These are phyloP conservation scores for Pseudomonodictys pantanalensis DNA, from an alignment of 495 filamentous ascomycete genomes.

Conservation along the genomic window DNA sequence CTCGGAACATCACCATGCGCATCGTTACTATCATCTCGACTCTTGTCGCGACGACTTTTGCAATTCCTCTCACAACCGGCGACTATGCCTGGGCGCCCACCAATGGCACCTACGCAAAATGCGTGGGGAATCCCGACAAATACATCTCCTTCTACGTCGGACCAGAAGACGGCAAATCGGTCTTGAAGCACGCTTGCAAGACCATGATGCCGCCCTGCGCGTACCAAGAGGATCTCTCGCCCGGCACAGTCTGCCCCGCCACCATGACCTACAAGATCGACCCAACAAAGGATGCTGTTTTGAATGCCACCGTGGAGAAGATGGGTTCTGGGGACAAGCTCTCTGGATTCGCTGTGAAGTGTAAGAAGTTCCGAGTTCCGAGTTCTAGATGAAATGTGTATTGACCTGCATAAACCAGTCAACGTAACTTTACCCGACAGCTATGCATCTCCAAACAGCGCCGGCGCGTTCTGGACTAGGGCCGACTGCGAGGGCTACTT, in stretches of 20 bases:
- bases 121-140: not conserved
- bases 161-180: not conserved
- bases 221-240: not conserved
- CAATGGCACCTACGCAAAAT: no score
- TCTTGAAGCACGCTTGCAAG: constrained; percentile 2
- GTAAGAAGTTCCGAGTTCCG: not conserved
- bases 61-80: no score
- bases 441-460: not conserved
- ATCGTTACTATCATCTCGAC: no score
- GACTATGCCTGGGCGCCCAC: no score
- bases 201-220: constrained; percentile 15
- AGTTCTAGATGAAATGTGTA: not conserved
- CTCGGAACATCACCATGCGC: no score
- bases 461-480: not conserved
- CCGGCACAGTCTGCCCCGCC: not conserved
- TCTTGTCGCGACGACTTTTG: no score
- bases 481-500: constrained; percentile 12
- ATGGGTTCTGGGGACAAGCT: not conserved
- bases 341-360: not conserved
- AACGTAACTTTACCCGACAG: no score
- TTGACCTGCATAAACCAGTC: constrained; percentile 5
- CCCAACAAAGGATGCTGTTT: not conserved
- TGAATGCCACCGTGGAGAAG: not conserved
- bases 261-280: not conserved
- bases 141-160: not conserved